phyloP scores from a whole-genome alignment of 73 alveolate species.

The Loxodes magnus region DNA sequence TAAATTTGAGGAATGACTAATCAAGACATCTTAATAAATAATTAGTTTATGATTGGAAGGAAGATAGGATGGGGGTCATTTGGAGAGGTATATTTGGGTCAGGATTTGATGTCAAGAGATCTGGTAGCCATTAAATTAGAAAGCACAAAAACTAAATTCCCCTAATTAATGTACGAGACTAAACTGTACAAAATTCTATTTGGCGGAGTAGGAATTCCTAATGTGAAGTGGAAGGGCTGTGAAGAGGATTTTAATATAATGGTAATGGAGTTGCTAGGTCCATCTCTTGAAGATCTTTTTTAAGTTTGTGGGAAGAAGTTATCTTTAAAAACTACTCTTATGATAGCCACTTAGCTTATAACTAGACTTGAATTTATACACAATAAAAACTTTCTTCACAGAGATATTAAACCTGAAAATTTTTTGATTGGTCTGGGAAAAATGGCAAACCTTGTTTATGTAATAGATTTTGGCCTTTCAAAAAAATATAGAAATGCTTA shows the following conservation, averaged over 20 bases:
- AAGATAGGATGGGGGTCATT: slow-evolving; percentile 44
- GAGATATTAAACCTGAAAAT: slow-evolving; percentile 61
- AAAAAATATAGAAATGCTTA: slow-evolving; percentile 58
- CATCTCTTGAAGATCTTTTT: slow-evolving; percentile 13
- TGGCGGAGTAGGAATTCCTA: slow-evolving; percentile 38
- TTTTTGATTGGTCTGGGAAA: slow-evolving; percentile 37
- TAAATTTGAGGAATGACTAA: no score
- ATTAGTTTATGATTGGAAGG: slow-evolving; percentile 20
- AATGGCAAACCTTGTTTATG: slow-evolving; percentile 34
- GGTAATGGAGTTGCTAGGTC: slow-evolving; percentile 33
- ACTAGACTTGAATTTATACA: slow-evolving; percentile 1
- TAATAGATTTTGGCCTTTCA: slow-evolving; percentile 66
- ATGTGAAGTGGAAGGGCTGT: slow-evolving; percentile 10
- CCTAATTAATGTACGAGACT: slow-evolving; percentile 67
- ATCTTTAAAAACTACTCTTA: background rate
- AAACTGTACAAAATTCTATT: slow-evolving; percentile 39
- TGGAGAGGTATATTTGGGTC: slow-evolving; percentile 27
- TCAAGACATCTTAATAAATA: slow-evolving; percentile 25
- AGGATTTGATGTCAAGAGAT: slow-evolving; percentile 29
- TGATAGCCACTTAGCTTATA: background rate
- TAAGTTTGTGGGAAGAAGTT: slow-evolving; percentile 11
- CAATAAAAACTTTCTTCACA: slow-evolving; percentile 19
- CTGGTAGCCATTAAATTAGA: slow-evolving; percentile 48
- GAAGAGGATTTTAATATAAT: slow-evolving; percentile 13
- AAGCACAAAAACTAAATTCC: slow-evolving; percentile 47